phyloP scores from a whole-genome alignment of 208 protist species.

The Leishmania guyanensis region DNA sequence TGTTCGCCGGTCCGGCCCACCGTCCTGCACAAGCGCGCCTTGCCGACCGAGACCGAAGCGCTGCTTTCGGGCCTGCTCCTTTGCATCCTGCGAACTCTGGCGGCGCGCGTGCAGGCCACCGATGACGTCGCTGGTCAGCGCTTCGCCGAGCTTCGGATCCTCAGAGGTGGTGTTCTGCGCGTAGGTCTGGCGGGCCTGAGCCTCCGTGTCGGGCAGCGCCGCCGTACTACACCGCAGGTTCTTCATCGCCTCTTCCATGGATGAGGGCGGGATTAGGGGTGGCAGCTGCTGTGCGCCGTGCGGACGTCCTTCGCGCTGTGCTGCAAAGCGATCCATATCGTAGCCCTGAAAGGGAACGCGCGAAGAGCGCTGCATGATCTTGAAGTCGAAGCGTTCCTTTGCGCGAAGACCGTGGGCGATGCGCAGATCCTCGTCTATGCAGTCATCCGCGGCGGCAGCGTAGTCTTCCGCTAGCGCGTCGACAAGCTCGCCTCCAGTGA shows the following conservation, averaged over 20 bases:
- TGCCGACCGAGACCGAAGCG: constrained; percentile 89
- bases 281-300: constrained; percentile 75
- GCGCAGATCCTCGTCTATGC: constrained; percentile 62
- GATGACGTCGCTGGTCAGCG: constrained; percentile 63
- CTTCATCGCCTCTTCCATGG: constrained; percentile 81
- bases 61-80: constrained; percentile 57
- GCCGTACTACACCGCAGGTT: constrained; percentile 43
- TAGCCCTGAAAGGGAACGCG: constrained; percentile 82
- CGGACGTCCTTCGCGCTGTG: constrained; percentile 74
- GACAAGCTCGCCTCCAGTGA: constrained; percentile 34
- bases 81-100: constrained; percentile 20
- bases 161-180: constrained; percentile 73
- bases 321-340: constrained; percentile 79
- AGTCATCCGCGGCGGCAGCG: constrained; percentile 33
- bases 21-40: constrained; percentile 85
- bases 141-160: constrained; percentile 71
- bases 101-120: constrained; percentile 36
- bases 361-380: constrained; percentile 66
- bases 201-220: constrained; percentile 37
- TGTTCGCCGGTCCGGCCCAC: constrained; percentile 75
- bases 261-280: constrained; percentile 43
- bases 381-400: constrained; percentile 86
- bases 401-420: constrained; percentile 75
- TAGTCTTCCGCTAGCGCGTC: constrained; percentile 14
- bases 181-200: constrained; percentile 46